Conservation (phyloP, 2,329 filamentous ascomycete genomes). For the Zymoseptoria crescenta region DNA sequence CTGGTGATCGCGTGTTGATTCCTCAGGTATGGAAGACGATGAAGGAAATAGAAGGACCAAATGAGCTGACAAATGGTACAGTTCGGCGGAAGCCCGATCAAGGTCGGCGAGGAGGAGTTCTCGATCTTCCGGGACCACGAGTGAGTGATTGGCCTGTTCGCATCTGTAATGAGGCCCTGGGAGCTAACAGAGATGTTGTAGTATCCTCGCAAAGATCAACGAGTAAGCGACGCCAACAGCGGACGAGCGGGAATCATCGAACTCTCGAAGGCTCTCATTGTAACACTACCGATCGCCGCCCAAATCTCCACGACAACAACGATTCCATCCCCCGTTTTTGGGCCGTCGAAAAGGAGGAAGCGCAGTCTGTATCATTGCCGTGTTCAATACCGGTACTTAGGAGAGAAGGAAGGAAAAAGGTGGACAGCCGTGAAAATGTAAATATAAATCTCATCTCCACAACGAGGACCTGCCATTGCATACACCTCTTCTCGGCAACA, state of each 20-base stretch:
- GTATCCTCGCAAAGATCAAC: constrained; percentile 97
- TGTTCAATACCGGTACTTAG: not conserved
- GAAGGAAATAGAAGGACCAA: not conserved
- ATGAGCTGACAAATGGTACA: constrained; percentile 31
- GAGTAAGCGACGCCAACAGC: constrained; percentile 52
- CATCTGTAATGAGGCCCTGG: not conserved
- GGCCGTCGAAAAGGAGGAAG: not conserved
- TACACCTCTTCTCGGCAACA: not conserved
- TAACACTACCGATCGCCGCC: not conserved
- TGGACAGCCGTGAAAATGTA: not conserved
- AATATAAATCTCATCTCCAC: not conserved
- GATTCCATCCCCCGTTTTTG: not conserved
- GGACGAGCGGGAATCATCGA: not conserved
- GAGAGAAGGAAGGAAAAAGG: not conserved
- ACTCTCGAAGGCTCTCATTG: not conserved
- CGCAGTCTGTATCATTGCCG: not conserved
- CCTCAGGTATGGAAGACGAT: constrained; percentile 61
- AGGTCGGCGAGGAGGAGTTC: constrained; percentile 96
- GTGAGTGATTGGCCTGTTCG: constrained; percentile 49
- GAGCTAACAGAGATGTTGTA: constrained; percentile 34
- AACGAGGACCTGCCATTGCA: not conserved
- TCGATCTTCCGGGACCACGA: constrained; percentile 95
- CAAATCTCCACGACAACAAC: not conserved
- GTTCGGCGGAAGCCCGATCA: constrained; percentile 91
- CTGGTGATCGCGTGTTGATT: constrained; percentile 90